These are phyloP conservation scores for Oxytropis ochrocephala DNA, from an alignment of 306 rosid species.

Conservation along the genomic window DNA sequence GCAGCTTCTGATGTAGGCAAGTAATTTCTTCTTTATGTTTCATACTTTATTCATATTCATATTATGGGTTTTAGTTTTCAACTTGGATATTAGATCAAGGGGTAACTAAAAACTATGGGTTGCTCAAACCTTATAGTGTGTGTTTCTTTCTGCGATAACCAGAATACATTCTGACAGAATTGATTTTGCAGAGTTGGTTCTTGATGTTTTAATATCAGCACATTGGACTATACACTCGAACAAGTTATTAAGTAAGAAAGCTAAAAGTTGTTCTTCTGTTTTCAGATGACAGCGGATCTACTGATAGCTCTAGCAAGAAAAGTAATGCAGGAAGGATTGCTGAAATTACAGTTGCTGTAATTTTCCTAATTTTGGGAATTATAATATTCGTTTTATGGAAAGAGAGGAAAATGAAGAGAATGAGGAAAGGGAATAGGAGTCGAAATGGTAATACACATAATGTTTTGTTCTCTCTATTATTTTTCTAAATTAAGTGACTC, in stretches of 20 bases:
- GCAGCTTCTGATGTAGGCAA: slow-evolving; percentile 54
- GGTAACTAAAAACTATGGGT: too few species aligned
- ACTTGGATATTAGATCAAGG: neutral
- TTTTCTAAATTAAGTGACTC: neutral
- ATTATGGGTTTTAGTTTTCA: neutral
- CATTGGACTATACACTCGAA: neutral
- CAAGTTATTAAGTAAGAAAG: neutral
- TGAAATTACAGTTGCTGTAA: slow-evolving; percentile 26
- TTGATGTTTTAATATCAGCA: neutral
- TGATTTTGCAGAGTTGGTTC: neutral
- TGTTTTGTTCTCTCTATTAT: neutral
- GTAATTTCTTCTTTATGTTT: neutral
- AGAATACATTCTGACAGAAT: too few species aligned
- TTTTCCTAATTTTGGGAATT: slow-evolving; percentile 29
- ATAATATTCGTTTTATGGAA: slow-evolving; percentile 28
- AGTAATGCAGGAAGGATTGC: slow-evolving; percentile 5
- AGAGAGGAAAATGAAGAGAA: slow-evolving; percentile 23
- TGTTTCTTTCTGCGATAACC: too few species aligned
- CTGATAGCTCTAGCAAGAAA: slow-evolving; percentile 21
- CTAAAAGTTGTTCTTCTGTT: neutral
- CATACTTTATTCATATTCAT: neutral
- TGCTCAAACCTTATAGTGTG: too few species aligned
- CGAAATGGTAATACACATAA: slow-evolving; percentile 21
- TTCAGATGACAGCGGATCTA: slow-evolving; percentile 19
- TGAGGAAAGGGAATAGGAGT: neutral